Conservation (phyloP, 1,139 yeast species). For the Hanseniaspora sp. region DNA sequence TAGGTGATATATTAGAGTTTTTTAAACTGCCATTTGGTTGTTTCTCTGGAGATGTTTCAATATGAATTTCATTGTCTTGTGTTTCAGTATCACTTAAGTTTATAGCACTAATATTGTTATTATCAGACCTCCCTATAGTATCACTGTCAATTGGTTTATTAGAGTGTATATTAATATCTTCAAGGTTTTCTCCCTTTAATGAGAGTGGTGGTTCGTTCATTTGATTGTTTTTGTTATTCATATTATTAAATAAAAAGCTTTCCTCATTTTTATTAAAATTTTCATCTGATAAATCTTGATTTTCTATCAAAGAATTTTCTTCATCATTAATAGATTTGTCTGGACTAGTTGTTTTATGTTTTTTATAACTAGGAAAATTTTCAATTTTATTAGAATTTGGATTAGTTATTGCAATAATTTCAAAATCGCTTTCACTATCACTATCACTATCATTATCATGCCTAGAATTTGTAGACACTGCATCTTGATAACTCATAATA, state of each 20-base stretch:
- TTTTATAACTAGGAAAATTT: not conserved
- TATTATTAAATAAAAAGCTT: not conserved
- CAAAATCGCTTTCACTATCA: slow-evolving; percentile 13
- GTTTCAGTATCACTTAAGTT: not conserved
- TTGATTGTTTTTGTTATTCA: not conserved
- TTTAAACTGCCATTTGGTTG: too few species aligned
- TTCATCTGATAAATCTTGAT: not conserved
- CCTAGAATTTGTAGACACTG: slow-evolving; percentile 24
- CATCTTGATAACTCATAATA: not conserved
- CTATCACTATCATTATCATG: slow-evolving; percentile 33
- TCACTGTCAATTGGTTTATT: too few species aligned
- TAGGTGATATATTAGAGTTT: too few species aligned
- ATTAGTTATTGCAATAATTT: slow-evolving; percentile 4
- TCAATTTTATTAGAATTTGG: not conserved
- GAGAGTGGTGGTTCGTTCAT: not conserved
- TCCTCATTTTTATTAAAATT: not conserved
- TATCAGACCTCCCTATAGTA: not conserved
- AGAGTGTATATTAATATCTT: too few species aligned
- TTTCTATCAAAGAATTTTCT: not conserved
- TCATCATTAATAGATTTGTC: not conserved
- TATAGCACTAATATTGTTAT: too few species aligned
- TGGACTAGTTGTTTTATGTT: not conserved
- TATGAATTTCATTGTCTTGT: not conserved
- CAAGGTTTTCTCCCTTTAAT: too few species aligned
- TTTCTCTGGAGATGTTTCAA: not conserved